These are phyloP conservation scores for Colletotrichum salicis DNA, from an alignment of 2,329 filamentous ascomycete species.

Conservation along the genomic window DNA sequence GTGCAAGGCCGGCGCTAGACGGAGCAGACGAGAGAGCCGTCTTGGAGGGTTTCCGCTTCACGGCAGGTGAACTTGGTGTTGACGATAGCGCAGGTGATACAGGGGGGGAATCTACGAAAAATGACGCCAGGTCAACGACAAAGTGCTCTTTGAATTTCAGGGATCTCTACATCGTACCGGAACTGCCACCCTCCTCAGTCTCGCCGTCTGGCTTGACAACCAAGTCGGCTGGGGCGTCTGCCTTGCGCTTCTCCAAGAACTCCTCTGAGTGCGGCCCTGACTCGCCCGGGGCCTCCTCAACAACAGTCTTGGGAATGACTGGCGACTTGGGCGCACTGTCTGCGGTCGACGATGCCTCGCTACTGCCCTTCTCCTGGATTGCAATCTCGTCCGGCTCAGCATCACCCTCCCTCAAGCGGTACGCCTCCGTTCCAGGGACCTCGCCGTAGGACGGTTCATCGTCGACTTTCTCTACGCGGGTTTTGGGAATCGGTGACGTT, in stretches of 20 bases:
- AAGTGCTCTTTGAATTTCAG: conserved; percentile 37
- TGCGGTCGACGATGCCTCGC: conserved; percentile 39
- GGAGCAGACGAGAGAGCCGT: conserved; percentile 35
- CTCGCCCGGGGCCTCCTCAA: conserved; percentile 62
- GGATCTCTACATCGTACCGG: conserved; percentile 46
- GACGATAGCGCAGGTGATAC: conserved; percentile 41
- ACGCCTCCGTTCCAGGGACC: conserved; percentile 69
- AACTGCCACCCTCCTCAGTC: conserved; percentile 43
- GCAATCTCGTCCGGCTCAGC: conserved; percentile 71
- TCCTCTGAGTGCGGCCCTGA: conserved; percentile 56
- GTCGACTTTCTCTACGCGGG: conserved; percentile 68
- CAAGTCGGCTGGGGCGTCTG: conserved; percentile 65
- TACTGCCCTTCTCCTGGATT: conserved; percentile 43
- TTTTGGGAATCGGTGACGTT: conserved; percentile 66
- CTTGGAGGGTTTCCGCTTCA: conserved; percentile 46
- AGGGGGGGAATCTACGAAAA: conserved; percentile 51
- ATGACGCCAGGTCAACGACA: conserved; percentile 39
- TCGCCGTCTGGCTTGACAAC: conserved; percentile 58
- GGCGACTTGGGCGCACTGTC: conserved; percentile 39
- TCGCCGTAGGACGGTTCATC: conserved; percentile 69
- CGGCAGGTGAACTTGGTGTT: conserved; percentile 43
- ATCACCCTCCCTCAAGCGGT: conserved; percentile 65
- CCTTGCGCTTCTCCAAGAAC: conserved; percentile 57
- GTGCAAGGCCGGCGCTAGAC: conserved; percentile 17
- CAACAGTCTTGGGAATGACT: conserved; percentile 61